phyloP scores from a whole-genome alignment of 352 stramenopile species.

The Phytophthora cactorum region DNA sequence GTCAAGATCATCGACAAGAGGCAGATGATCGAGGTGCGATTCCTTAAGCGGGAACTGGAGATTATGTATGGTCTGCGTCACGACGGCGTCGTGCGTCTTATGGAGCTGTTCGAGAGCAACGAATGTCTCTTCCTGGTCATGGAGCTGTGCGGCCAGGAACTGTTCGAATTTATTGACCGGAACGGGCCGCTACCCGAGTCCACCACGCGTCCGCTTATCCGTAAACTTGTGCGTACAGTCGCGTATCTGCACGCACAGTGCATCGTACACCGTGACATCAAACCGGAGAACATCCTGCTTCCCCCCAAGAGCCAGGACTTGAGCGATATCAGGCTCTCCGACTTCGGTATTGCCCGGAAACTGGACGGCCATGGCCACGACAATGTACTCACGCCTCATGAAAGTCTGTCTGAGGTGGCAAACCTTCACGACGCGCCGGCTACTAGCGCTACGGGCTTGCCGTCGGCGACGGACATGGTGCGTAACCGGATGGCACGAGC shows the following conservation, averaged over 20 bases:
- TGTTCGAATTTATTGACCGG: conserved; percentile 85
- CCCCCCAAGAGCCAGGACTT: conserved; percentile 55
- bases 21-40: conserved; percentile 81
- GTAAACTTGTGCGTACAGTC: conserved; percentile 78
- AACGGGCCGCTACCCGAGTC: conserved; percentile 75
- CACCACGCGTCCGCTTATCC: conserved; percentile 69
- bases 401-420: conserved; percentile 71
- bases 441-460: conserved; percentile 15
- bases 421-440: conserved; percentile 53
- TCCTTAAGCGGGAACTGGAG: conserved; percentile 87
- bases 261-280: conserved; percentile 89
- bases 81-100: conserved; percentile 76
- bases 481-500: conserved; percentile 74
- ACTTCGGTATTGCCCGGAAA: conserved; percentile 85
- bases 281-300: conserved; percentile 87
- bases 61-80: conserved; percentile 83
- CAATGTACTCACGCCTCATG: conserved; percentile 71
- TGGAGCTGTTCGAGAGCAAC: conserved; percentile 82
- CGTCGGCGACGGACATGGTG: conserved; percentile 38
- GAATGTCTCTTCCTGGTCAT: conserved; percentile 84
- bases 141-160: conserved; percentile 79
- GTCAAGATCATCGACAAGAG: conserved; percentile 89
- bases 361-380: conserved; percentile 61
- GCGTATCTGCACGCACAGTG: conserved; percentile 84
- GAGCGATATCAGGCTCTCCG: conserved; percentile 80